Evolutionary conservation across 2,329 filamentous ascomycete species (phyloP).

Genomic region (Huntiella decipiens): DNA sequence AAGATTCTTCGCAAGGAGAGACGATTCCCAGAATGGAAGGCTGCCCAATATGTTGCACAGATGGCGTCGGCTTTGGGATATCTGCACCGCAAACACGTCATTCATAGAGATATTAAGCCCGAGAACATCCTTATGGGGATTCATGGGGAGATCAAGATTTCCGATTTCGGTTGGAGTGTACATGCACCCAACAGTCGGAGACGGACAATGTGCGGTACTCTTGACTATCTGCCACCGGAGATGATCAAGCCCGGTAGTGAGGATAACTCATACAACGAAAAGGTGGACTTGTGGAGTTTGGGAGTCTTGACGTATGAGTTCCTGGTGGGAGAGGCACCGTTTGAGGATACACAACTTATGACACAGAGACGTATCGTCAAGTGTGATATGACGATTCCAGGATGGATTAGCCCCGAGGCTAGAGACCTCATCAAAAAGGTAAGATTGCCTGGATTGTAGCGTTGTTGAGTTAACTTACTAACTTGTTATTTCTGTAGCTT

Average conservation of each 20-base stretch:
- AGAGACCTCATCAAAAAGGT: slow-evolving; percentile 84
- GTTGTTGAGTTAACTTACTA: neutral
- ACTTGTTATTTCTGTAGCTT: slow-evolving; percentile 30
- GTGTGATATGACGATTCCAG: slow-evolving; percentile 81
- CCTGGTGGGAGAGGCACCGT: slow-evolving; percentile 84
- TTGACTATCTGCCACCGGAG: slow-evolving; percentile 94
- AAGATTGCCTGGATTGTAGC: slow-evolving; percentile 16
- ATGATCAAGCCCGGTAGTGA: slow-evolving; percentile 72
- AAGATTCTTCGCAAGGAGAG: slow-evolving; percentile 65
- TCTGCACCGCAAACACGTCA: slow-evolving; percentile 90
- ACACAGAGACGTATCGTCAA: slow-evolving; percentile 77
- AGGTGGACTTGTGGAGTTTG: slow-evolving; percentile 90
- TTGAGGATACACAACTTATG: slow-evolving; percentile 89
- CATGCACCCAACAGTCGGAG: slow-evolving; percentile 89
- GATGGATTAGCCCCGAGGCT: slow-evolving; percentile 77
- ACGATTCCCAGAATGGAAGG: slow-evolving; percentile 70
- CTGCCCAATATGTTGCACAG: slow-evolving; percentile 71
- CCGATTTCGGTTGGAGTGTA: slow-evolving; percentile 95
- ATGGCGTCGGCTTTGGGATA: slow-evolving; percentile 83
- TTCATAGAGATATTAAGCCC: slow-evolving; percentile 93
- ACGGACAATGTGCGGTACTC: slow-evolving; percentile 89
- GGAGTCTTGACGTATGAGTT: slow-evolving; percentile 95
- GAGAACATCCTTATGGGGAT: slow-evolving; percentile 94
- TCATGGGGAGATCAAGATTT: slow-evolving; percentile 96
- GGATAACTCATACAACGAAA: slow-evolving; percentile 84